Percentiles rank a stretch among this genome's conserved stretches.
phyloP scores from a whole-genome alignment of 345 rosid species.

The Salix dunnii region DNA sequence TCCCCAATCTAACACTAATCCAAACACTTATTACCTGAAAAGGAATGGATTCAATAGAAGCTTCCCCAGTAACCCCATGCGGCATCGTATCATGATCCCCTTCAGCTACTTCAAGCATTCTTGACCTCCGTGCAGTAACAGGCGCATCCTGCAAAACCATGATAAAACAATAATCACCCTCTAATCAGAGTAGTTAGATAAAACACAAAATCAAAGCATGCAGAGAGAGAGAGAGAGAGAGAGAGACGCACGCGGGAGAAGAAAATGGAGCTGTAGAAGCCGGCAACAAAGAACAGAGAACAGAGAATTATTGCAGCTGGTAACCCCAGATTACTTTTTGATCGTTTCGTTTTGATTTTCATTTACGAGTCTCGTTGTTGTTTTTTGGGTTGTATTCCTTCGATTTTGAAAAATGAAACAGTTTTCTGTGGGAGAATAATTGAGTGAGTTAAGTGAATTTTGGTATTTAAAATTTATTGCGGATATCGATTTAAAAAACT shows the following conservation, averaged over 20 bases:
- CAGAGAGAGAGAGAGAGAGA: background rate
- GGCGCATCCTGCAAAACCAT: constrained; percentile 49
- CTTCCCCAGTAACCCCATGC: constrained; percentile 63
- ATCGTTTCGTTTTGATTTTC: constrained; percentile 61
- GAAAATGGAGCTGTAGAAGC: constrained; percentile 54
- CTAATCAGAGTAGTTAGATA: background rate
- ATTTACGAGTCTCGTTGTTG: constrained; percentile 22
- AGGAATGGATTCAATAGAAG: constrained; percentile 53
- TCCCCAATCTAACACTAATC: background rate
- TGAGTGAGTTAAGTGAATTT: no score
- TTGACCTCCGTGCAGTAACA: constrained; percentile 44
- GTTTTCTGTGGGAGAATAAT: no score
- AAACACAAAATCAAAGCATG: background rate
- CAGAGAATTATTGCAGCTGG: constrained; percentile 40
- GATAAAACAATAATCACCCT: constrained; percentile 7
- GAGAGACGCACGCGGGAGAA: constrained; percentile 39
- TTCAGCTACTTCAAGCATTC: constrained; percentile 46
- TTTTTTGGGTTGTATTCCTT: background rate
- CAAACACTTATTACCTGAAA: constrained; percentile 50
- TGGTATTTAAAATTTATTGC: no score
- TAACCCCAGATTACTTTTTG: constrained; percentile 52
- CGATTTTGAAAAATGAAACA: background rate
- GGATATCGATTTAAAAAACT: no score
- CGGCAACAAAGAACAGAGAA: constrained; percentile 57
- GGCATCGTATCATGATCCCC: constrained; percentile 37